phyloP scores from a whole-genome alignment of 495 filamentous ascomycete species.

The Mycothermus thermophilus region DNA sequence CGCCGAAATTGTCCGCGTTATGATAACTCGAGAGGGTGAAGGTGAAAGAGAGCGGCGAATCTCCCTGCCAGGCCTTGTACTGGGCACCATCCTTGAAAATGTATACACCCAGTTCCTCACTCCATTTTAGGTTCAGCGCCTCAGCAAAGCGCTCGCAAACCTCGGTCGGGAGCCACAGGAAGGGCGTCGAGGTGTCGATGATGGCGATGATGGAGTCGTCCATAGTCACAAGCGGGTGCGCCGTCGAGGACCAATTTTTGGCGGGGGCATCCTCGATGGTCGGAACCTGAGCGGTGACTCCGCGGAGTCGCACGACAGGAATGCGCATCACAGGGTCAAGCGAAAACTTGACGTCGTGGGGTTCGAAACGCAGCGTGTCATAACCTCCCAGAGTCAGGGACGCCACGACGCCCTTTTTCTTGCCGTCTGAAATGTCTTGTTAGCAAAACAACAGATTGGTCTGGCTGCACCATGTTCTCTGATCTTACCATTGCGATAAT shows the following conservation, averaged over 20 bases:
- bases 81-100: slow-evolving; percentile 24
- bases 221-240: slow-evolving; percentile 26
- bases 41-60: slow-evolving; percentile 40
- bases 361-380: slow-evolving; percentile 43
- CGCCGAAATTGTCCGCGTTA: slow-evolving; percentile 30
- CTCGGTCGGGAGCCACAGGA: slow-evolving; percentile 48
- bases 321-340: slow-evolving; percentile 32
- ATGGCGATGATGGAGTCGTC: slow-evolving; percentile 36
- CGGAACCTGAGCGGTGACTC: slow-evolving; percentile 38
- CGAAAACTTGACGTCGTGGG: slow-evolving; percentile 40
- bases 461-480: background rate
- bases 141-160: slow-evolving; percentile 51
- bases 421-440: slow-evolving; percentile 14
- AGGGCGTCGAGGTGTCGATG: slow-evolving; percentile 55
- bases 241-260: slow-evolving; percentile 26
- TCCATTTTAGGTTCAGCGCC: slow-evolving; percentile 45
- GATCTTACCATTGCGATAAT: slow-evolving; percentile 36
- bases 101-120: slow-evolving; percentile 33
- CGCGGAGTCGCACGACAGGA: slow-evolving; percentile 40
- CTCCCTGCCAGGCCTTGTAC: slow-evolving; percentile 16
- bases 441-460: slow-evolving; percentile 6
- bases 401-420: slow-evolving; percentile 32
- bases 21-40: slow-evolving; percentile 43
- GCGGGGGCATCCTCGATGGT: slow-evolving; percentile 23
- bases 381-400: slow-evolving; percentile 52